phyloP scores from a whole-genome alignment of 192 early-diverging fungal genomes.

The Coemansia reversa region DNA sequence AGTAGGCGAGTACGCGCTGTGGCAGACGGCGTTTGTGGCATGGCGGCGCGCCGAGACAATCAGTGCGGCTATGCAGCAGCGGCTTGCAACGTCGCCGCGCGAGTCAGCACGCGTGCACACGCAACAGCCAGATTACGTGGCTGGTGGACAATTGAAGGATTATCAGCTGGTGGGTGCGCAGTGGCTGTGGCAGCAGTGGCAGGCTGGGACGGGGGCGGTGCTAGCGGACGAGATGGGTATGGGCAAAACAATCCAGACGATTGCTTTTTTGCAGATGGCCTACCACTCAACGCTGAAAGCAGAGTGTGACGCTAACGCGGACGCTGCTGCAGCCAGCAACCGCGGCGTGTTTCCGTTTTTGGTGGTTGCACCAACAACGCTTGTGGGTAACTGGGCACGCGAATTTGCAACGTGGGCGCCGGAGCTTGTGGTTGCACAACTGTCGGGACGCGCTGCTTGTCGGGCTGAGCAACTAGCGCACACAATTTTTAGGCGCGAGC shows the following conservation, averaged over 20 bases:
- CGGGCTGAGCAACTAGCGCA: conserved; percentile 59
- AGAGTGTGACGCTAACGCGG: not conserved
- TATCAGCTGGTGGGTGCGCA: conserved; percentile 92
- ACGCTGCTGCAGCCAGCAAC: conserved; percentile 45
- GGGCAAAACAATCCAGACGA: conserved; percentile 96
- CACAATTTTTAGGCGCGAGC: conserved; percentile 21
- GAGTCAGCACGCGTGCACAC: conserved; percentile 48
- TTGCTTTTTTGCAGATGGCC: conserved; percentile 80
- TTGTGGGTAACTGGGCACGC: conserved; percentile 83
- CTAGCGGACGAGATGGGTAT: conserved; percentile 93
- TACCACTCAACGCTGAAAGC: conserved; percentile 51
- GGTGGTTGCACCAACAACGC: conserved; percentile 93
- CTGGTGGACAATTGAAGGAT: conserved; percentile 77
- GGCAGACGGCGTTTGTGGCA: conserved; percentile 9
- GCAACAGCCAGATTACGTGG: conserved; percentile 72
- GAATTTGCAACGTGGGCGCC: conserved; percentile 96
- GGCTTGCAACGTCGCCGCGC: not conserved
- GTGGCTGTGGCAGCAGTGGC: conserved; percentile 91
- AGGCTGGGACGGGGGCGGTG: conserved; percentile 81
- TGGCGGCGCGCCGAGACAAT: conserved; percentile 26
- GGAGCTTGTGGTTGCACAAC: conserved; percentile 79
- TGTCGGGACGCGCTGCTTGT: conserved; percentile 72
- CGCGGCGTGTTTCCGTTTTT: conserved; percentile 86
- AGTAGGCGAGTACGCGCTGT: conserved; percentile 12
- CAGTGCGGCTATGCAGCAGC: conserved; percentile 19